A percentile compares a stretch with the other conserved stretches of the same genome.
Conservation (phyloP, 179 eudicot genomes). For the Silene vulgaris region DNA sequence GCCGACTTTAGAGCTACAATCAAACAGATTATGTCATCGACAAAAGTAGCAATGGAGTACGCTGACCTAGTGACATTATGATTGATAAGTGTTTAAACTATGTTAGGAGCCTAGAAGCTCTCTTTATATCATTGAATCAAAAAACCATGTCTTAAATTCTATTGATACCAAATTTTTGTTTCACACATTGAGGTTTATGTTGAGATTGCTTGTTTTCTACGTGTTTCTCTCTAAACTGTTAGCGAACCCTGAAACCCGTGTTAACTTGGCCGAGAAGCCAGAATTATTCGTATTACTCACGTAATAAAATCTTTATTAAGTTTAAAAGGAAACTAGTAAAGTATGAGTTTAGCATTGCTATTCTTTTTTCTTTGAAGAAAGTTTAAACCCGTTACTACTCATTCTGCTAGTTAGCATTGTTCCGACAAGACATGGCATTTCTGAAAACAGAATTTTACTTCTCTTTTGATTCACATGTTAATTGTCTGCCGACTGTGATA, state of each 20-base stretch:
- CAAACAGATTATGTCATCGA: too few species aligned
- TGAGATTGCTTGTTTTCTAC: neutral
- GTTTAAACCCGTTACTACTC: neutral
- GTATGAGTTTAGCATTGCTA: neutral
- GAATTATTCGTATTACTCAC: neutral
- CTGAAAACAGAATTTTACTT: neutral
- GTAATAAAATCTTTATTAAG: neutral
- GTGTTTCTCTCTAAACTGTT: neutral
- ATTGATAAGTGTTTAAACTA: too few species aligned
- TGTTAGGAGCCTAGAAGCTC: too few species aligned
- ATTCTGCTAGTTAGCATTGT: neutral
- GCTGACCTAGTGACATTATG: too few species aligned
- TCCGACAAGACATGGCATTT: neutral
- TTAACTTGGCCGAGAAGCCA: neutral
- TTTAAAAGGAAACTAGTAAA: neutral
- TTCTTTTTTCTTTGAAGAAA: neutral
- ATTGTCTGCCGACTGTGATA: neutral
- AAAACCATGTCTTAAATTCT: neutral
- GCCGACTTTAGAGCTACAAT: too few species aligned
- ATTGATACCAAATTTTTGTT: neutral
- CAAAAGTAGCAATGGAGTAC: too few species aligned
- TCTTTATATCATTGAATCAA: neutral
- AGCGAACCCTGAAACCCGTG: neutral
- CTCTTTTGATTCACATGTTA: neutral
- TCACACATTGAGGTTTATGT: neutral